A percentile compares a stretch with the other conserved stretches of the same genome.
These are phyloP conservation scores for Ogataea allantospora DNA, from an alignment of 805 yeast species.

Conservation along the genomic window DNA sequence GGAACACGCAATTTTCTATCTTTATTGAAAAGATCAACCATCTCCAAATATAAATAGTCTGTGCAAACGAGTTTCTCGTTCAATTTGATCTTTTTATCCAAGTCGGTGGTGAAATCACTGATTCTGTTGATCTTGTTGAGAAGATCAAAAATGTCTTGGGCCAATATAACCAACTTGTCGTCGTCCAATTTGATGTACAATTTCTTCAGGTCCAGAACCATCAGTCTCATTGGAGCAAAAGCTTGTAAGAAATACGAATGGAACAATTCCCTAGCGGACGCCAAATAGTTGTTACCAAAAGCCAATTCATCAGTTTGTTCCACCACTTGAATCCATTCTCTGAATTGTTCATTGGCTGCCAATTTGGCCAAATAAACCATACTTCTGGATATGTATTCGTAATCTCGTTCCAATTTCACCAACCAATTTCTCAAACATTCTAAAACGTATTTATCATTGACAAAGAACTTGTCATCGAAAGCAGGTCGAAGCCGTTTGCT, in stretches of 20 bases:
- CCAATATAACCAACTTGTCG: conserved; percentile 9
- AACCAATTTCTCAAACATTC: conserved; percentile 28
- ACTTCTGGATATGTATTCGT: conserved; percentile 29
- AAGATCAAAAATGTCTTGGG: conserved; percentile 20
- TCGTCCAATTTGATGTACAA: conserved; percentile 23
- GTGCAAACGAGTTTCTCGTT: conserved; percentile 32
- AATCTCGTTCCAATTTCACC: conserved; percentile 25
- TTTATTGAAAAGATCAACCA: conserved; percentile 32
- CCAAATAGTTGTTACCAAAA: conserved; percentile 25
- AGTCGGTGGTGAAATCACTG: conserved; percentile 31
- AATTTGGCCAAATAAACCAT: conserved; percentile 31
- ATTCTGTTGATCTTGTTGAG: conserved; percentile 27
- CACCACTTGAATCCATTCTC: conserved; percentile 24
- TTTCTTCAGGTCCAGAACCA: conserved; percentile 25
- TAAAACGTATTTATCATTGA: conserved; percentile 28
- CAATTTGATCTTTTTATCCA: conserved; percentile 31
- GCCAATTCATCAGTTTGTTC: conserved; percentile 22
- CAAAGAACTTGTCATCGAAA: conserved; percentile 30
- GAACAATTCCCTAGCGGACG: conserved; percentile 30
- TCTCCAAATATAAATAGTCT: conserved; percentile 30
- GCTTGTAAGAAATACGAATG: conserved; percentile 31
- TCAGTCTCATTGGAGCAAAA: conserved; percentile 30
- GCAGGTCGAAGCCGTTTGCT: conserved; percentile 25
- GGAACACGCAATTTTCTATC: conserved; percentile 28
- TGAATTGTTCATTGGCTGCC: conserved; percentile 26